Conservation (phyloP, 176 grass and related monocot species). For the Elaeis guineensis region DNA sequence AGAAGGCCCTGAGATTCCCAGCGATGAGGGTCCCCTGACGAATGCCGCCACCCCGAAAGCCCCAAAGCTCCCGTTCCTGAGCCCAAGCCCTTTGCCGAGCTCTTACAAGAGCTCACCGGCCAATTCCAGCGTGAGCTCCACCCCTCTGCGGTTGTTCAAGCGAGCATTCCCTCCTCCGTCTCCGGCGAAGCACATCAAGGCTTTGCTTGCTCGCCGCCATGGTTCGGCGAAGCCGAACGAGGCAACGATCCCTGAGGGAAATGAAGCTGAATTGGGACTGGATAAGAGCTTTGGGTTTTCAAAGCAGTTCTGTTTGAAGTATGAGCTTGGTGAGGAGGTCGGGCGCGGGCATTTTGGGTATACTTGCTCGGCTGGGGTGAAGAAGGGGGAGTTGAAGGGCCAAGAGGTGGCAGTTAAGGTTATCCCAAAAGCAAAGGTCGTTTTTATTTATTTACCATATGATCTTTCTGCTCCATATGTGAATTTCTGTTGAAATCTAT, state of each 20-base stretch:
- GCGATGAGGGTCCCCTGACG: conserved; percentile 24
- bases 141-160: conserved; percentile 76
- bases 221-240: conserved; percentile 94
- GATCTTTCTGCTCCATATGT: too few relatives aligned
- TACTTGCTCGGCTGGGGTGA: conserved; percentile 81
- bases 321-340: conserved; percentile 89
- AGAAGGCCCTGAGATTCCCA: conserved; percentile 26
- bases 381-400: conserved; percentile 92
- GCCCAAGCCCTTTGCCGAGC: conserved; percentile 53
- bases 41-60: conserved; percentile 63
- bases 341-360: conserved; percentile 97
- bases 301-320: conserved; percentile 91
- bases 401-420: conserved; percentile 97
- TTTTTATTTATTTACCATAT: too few relatives aligned
- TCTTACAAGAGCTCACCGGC: conserved; percentile 91
- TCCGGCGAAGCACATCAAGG: conserved; percentile 96
- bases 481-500: too few relatives aligned
- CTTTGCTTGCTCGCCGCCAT: conserved; percentile 76
- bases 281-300: conserved; percentile 98
- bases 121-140: conserved; percentile 79
- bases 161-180: conserved; percentile 90
- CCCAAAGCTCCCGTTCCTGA: conserved; percentile 87
- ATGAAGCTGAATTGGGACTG: conserved; percentile 66
- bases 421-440: conserved; percentile 94
- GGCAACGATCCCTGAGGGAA: conserved; percentile 84